phyloP scores from a whole-genome alignment of 345 rosid species.

The Eucalyptus globulus region DNA sequence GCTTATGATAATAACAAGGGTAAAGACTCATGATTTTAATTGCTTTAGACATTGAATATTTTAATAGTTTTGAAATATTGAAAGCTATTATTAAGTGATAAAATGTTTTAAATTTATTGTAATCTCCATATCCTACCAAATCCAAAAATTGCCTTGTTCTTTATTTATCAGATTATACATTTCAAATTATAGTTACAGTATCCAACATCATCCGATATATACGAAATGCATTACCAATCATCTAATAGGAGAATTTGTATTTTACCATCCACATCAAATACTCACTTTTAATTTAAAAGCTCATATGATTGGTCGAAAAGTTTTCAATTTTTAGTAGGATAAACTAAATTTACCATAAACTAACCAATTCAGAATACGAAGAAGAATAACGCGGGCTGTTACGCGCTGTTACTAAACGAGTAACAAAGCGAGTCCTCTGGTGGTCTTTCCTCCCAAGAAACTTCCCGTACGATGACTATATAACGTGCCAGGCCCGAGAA shows the following conservation, averaged over 20 bases:
- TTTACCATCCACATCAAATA: too few relatives aligned
- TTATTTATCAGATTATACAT: neutral
- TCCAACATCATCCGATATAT: accelerated
- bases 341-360: neutral
- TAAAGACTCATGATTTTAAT: neutral
- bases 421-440: neutral
- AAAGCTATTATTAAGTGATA: too few relatives aligned
- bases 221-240: neutral
- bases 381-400: neutral
- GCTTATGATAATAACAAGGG: accelerated
- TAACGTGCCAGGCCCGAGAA: too few relatives aligned
- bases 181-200: too few relatives aligned
- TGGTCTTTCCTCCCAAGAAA: neutral
- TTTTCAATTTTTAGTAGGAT: neutral
- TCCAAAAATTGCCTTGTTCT: accelerated
- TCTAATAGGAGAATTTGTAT: neutral
- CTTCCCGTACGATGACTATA: neutral
- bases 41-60: too few relatives aligned
- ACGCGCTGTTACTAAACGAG: neutral
- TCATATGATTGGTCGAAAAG: neutral
- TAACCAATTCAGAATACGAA: too few relatives aligned
- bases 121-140: neutral
- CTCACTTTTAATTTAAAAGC: neutral
- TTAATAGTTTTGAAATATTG: neutral
- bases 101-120: too few relatives aligned